Evolutionary conservation across 2,329 filamentous ascomycete species (phyloP), one percentile per base, ranked within the genome.

Genomic region (Pezicula neosporulosa): DNA sequence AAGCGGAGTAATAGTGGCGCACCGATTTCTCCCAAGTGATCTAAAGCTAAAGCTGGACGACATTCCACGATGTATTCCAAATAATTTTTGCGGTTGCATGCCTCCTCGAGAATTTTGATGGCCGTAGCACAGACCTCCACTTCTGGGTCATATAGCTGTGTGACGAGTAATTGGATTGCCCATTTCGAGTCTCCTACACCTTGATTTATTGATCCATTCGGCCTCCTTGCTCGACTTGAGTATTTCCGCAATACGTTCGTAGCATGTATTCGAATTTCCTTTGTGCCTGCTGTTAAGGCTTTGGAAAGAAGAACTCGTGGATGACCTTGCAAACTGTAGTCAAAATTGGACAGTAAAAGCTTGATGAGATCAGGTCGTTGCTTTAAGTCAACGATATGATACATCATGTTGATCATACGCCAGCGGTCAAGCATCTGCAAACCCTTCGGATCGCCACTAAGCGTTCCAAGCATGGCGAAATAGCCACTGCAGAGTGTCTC

Each of bases 371-470:
- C 94, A 43, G 93, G 90, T 2, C 94, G 87, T 68, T 94, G 88
- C 61, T 89, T 90, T 42, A 96, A 77, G 64, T 97, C 93, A 52
- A 97, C 82, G 55, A 99, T 96, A 69, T 97, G 94, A 67, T 99
- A 99, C 78, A 97, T 95, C 90, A 99, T 99, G 70, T 97, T 97
- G 72, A 97, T 92, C 79, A 99, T 95, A 61, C 91, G 90, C 93
- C 94, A 97, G 61, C 90, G 80, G 67, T 97, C 93, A 65, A 99
- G 82, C 72, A 99, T 93, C 55, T 87, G 84, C 21, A 97, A 77
- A 0, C 94, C 94, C 60, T 87, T 89, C 0, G 81, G 74, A 62
- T 96, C 90, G 48, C 86, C 86, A 61, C 88, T 97, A 52, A 99
- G 72, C 10, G 90, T 85, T 7, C 94, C 95, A 2, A 99, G 74